Base-by-base conservation (phyloP, 2,329 filamentous ascomycete species). In the Coniella lustricola region DNA sequence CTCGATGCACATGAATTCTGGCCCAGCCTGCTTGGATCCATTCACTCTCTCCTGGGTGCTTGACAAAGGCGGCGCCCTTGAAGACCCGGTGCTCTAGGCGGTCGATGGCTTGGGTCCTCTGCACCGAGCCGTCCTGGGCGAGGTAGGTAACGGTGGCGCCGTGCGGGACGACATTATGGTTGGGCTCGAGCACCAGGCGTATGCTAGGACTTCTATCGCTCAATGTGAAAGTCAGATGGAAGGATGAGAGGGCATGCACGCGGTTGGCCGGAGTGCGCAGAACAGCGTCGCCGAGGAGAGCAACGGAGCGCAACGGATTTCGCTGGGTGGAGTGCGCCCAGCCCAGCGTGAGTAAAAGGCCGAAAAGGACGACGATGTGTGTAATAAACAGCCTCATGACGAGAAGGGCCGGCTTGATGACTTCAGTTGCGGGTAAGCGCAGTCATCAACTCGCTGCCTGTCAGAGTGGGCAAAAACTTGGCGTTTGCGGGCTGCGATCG, bases 1-100 rank as follows among this genome's bases (percentile, higher is more conserved):
- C 93, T 54, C 75, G 74, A 57, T 81, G 77, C 10, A 98, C 72
- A 41, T 83, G 81, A 53, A 97, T 81, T 50, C 93, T 78, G 37
- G 91, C 88, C 87, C 88, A 96, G 38, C 93, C 93, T 14, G 84
- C 85, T 55, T 84, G 81, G 48, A 81, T 81, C 88, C 90, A 97
- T 55, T 81, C 77, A 8, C 67, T 59, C 21, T 77, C 73, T 44
- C 75, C 76, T 5, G 74, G 69, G 18, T 77, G 76, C 53, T 82
- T 77, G 40, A 90, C 66, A 72, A 85, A 94, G 2, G 88, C 77
- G 21, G 80, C 75, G 33, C 93, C 93, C 64, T 85, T 89, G 73
- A 82, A 98, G 3, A 97, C 84, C 59, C 83, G 86, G 68, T 96
- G 87, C 20, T 83, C 79, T 47, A 76, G 67, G 46, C 90, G 79